phyloP scores from a whole-genome alignment of 768 basidiomycete species.

The Leccinum broughii region DNA sequence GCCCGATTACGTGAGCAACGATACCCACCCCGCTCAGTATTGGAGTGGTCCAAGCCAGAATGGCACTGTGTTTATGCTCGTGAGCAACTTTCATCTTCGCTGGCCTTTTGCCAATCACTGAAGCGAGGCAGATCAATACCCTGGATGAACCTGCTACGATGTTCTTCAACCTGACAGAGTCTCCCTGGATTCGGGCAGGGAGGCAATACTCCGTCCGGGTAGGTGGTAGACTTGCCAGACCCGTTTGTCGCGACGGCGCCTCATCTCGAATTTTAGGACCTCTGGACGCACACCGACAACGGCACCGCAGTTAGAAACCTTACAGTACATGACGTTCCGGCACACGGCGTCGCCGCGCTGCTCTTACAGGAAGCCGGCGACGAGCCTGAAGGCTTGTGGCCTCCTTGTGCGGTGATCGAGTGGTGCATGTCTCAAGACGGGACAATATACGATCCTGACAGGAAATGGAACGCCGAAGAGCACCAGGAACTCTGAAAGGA shows the following conservation, averaged over 20 bases:
- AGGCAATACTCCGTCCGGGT: constrained; percentile 66
- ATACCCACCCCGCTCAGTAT: constrained; percentile 61
- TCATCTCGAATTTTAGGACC: constrained; percentile 44
- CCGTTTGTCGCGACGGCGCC: background rate
- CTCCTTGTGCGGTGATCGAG: constrained; percentile 54
- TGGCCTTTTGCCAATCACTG: background rate
- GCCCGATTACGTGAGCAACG: constrained; percentile 41
- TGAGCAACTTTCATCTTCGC: constrained; percentile 25
- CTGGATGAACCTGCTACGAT: constrained; percentile 55
- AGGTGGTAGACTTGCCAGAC: constrained; percentile 18
- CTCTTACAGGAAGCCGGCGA: constrained; percentile 66
- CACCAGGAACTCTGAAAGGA: constrained; percentile 4
- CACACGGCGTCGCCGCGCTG: constrained; percentile 70
- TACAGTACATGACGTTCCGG: constrained; percentile 51
- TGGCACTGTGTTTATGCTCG: constrained; percentile 68
- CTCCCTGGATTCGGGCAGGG: constrained; percentile 70
- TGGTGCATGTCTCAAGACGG: constrained; percentile 66
- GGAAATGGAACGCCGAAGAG: constrained; percentile 25
- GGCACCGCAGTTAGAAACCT: constrained; percentile 64
- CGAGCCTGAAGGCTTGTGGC: constrained; percentile 58
- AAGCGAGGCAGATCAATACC: constrained; percentile 52
- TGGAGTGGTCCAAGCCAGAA: constrained; percentile 70
- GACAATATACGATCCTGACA: constrained; percentile 37
- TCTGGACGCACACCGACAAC: constrained; percentile 73
- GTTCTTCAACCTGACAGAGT: constrained; percentile 66